These are phyloP conservation scores for Annulohypoxylon moriforme DNA, from an alignment of 495 filamentous ascomycete genomes.

Conservation along the genomic window DNA sequence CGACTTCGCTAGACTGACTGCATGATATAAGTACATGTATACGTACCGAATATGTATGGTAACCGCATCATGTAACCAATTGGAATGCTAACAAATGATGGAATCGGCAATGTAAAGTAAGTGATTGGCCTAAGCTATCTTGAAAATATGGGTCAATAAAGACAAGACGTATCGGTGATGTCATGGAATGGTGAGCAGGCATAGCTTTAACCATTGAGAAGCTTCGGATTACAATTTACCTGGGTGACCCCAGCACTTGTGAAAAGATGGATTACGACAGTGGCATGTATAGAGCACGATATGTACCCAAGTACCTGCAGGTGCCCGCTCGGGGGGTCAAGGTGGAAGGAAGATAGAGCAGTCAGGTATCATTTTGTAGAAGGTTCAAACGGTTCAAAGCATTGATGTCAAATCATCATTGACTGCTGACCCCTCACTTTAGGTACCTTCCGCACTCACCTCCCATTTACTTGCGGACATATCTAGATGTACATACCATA, in stretches of 20 bases:
- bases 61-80: slow-evolving; percentile 1
- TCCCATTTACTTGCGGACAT: no score
- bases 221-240: slow-evolving; percentile 42
- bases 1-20: not conserved
- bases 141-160: slow-evolving; percentile 4
- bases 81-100: not conserved
- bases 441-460: no score
- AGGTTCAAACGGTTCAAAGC: slow-evolving; percentile 18
- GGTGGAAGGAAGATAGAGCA: not conserved
- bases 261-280: slow-evolving; percentile 29
- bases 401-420: slow-evolving; percentile 19
- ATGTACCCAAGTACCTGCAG: slow-evolving; percentile 1
- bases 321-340: not conserved
- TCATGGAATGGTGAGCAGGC: slow-evolving; percentile 18
- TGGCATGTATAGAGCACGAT: not conserved
- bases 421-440: not conserved
- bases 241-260: not conserved
- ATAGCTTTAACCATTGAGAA: slow-evolving; percentile 41
- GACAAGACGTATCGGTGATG: slow-evolving; percentile 22
- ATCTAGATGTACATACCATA: no score
- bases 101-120: slow-evolving; percentile 7
- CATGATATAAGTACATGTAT: not conserved
- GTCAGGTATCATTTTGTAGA: not conserved
- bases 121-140: slow-evolving; percentile 25
- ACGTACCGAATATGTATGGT: not conserved